A percentile compares a stretch with the other conserved stretches of the same genome.
phyloP scores from a whole-genome alignment of 2,329 filamentous ascomycete species.

The Pseudogymnoascus sp. region DNA sequence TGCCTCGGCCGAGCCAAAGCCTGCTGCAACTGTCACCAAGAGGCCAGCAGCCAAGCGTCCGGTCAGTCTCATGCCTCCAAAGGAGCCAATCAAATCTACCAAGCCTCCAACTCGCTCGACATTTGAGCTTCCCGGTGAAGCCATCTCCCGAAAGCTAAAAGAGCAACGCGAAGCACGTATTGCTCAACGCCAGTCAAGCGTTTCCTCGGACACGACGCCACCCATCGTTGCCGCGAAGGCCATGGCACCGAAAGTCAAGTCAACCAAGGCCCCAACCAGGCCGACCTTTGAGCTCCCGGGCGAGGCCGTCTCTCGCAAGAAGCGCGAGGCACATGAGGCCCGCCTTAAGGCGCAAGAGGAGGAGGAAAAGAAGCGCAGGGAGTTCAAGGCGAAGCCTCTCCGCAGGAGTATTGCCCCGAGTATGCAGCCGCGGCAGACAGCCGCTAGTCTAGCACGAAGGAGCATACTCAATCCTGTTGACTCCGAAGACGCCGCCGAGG shows the following conservation, averaged over 20 bases:
- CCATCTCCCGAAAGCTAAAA: constrained; percentile 47
- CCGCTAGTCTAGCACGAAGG: constrained; percentile 48
- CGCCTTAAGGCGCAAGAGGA: constrained; percentile 49
- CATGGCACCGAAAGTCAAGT: constrained; percentile 38
- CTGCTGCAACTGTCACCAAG: constrained; percentile 10
- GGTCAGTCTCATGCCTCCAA: constrained; percentile 34
- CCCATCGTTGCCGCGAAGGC: constrained; percentile 30
- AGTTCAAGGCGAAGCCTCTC: constrained; percentile 55
- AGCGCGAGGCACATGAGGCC: constrained; percentile 47
- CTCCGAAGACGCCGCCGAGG: constrained; percentile 14
- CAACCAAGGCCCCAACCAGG: constrained; percentile 42
- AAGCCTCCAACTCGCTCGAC: constrained; percentile 46
- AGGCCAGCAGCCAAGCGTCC: constrained; percentile 26
- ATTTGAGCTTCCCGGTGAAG: constrained; percentile 57
- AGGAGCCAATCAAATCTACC: constrained; percentile 40
- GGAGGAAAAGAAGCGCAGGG: constrained; percentile 49
- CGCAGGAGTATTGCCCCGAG: constrained; percentile 33
- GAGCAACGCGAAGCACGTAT: constrained; percentile 50
- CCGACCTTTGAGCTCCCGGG: constrained; percentile 55
- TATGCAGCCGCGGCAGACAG: constrained; percentile 44
- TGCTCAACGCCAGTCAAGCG: constrained; percentile 28
- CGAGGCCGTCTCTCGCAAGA: constrained; percentile 41
- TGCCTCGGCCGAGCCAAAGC: constrained; percentile 1
- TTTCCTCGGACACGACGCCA: constrained; percentile 26
- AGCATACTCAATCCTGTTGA: constrained; percentile 17